These are phyloP conservation scores for Limonomyces culmigenus DNA, from an alignment of 1,284 basidiomycete species.

Conservation along the genomic window DNA sequence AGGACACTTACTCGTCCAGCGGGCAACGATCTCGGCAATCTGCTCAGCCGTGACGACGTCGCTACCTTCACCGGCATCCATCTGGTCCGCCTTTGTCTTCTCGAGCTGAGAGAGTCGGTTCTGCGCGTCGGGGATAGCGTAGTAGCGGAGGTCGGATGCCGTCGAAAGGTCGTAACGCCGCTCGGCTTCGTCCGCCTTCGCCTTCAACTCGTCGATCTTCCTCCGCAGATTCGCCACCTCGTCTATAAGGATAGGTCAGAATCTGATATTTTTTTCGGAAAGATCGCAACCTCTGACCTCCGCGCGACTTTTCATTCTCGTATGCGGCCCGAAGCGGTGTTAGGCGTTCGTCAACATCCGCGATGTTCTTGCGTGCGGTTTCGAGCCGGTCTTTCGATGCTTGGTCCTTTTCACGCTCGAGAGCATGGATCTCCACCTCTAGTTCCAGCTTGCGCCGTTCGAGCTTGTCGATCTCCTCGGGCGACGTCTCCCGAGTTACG, in stretches of 20 bases:
- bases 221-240: constrained; percentile 70
- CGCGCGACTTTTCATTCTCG: constrained; percentile 46
- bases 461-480: constrained; percentile 90
- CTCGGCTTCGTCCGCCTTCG: constrained; percentile 92
- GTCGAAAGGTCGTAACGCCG: constrained; percentile 73
- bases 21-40: constrained; percentile 80
- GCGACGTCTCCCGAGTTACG: constrained; percentile 87
- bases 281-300: constrained; percentile 42
- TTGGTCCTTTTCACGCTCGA: constrained; percentile 86
- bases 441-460: constrained; percentile 86
- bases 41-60: constrained; percentile 82
- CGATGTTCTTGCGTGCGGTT: constrained; percentile 63
- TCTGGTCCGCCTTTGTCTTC: constrained; percentile 58
- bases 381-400: constrained; percentile 82
- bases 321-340: constrained; percentile 78
- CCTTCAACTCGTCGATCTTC: constrained; percentile 83
- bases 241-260: constrained; percentile 75
- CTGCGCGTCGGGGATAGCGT: constrained; percentile 87
- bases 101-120: constrained; percentile 57
- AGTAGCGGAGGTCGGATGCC: constrained; percentile 84
- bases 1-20: constrained; percentile 51
- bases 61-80: constrained; percentile 33
- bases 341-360: constrained; percentile 82
- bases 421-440: constrained; percentile 90
- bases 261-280: constrained; percentile 82